These are phyloP conservation scores for Musa beccarii DNA, from an alignment of 176 grass and related monocot species.

Conservation along the genomic window DNA sequence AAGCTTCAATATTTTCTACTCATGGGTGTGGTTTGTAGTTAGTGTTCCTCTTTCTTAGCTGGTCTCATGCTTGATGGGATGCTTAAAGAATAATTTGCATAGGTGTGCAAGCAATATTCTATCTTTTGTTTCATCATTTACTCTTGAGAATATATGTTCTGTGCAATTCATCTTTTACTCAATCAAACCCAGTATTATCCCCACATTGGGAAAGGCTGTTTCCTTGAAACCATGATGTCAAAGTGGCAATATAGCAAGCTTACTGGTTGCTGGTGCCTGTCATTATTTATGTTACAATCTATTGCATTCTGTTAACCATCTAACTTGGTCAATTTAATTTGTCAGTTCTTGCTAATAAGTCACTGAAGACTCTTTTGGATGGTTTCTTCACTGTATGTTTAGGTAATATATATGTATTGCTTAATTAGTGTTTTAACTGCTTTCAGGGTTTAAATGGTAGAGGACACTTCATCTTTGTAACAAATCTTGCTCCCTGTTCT, in stretches of 20 bases:
- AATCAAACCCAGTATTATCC: neutral
- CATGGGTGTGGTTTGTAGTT: neutral
- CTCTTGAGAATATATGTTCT: neutral
- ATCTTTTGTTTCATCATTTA: neutral
- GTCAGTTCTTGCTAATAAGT: neutral
- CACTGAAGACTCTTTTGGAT: neutral
- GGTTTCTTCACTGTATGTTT: neutral
- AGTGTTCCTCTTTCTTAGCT: slow-evolving; percentile 15
- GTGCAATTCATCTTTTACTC: neutral
- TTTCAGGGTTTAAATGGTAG: slow-evolving; percentile 57
- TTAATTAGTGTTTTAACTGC: slow-evolving; percentile 3
- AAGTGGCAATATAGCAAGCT: neutral
- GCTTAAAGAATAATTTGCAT: neutral
- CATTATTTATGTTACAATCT: neutral
- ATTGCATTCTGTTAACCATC: neutral
- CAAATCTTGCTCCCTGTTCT: slow-evolving; percentile 96
- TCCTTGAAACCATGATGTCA: neutral
- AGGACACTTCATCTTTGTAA: slow-evolving; percentile 88
- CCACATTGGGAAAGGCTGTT: neutral
- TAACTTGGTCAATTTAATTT: neutral
- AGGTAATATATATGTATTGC: neutral
- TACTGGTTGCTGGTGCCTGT: neutral
- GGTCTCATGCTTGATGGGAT: neutral
- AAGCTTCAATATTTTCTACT: neutral
- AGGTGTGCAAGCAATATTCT: neutral